phyloP scores from a whole-genome alignment of 805 yeast genomes.

The Myxozyma neglecta region DNA sequence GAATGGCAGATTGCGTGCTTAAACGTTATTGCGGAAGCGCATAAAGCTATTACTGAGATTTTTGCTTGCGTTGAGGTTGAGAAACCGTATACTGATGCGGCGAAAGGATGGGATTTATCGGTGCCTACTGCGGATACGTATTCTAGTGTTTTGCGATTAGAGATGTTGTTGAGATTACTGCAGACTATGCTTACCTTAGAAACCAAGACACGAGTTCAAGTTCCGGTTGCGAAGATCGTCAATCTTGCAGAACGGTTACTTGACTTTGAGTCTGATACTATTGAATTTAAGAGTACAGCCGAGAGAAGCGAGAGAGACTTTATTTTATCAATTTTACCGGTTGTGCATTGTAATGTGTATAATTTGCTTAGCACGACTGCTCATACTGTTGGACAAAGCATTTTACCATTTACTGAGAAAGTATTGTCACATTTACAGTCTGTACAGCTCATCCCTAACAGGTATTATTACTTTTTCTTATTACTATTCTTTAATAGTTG shows the following conservation, averaged over 20 bases:
- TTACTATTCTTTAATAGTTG: too few species aligned
- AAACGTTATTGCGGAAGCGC: slow-evolving; percentile 16
- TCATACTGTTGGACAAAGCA: slow-evolving; percentile 11
- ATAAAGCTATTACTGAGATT: slow-evolving; percentile 3
- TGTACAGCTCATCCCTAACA: background rate
- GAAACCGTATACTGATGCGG: background rate
- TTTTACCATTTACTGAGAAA: slow-evolving; percentile 8
- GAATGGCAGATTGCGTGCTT: slow-evolving; percentile 23
- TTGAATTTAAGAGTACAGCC: slow-evolving; percentile 10
- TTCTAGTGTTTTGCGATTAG: slow-evolving; percentile 16
- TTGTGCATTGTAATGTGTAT: slow-evolving; percentile 21
- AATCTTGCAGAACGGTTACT: slow-evolving; percentile 12
- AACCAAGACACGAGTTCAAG: slow-evolving; percentile 10
- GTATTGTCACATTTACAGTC: slow-evolving; percentile 9
- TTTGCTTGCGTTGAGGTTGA: slow-evolving; percentile 12
- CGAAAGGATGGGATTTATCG: slow-evolving; percentile 18
- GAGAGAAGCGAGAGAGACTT: slow-evolving; percentile 20
- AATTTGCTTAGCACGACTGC: slow-evolving; percentile 13
- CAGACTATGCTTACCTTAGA: slow-evolving; percentile 11
- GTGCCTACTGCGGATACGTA: slow-evolving; percentile 2
- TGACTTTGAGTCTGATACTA: background rate
- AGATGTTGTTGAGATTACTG: slow-evolving; percentile 19
- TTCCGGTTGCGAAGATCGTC: slow-evolving; percentile 16
- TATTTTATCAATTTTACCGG: slow-evolving; percentile 10
- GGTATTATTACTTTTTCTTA: background rate